phyloP scores from a whole-genome alignment of 768 basidiomycete genomes.

The Lactarius evosmus region DNA sequence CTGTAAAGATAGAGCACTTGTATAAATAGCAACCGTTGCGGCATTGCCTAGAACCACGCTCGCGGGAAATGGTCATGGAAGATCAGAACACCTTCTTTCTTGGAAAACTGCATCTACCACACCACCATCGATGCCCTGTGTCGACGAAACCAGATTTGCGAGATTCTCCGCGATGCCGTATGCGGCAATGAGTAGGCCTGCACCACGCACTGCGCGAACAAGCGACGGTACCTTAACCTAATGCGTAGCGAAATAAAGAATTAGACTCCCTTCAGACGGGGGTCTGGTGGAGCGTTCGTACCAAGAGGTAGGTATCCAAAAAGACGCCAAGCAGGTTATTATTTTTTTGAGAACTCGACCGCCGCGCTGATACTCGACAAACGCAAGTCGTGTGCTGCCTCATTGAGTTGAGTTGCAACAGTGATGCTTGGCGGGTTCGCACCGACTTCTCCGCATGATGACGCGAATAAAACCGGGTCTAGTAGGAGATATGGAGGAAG shows the following conservation, averaged over 20 bases:
- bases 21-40: slow-evolving; percentile 22
- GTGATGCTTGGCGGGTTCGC: slow-evolving; percentile 40
- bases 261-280: slow-evolving; percentile 5
- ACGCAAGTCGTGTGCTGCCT: slow-evolving; percentile 48
- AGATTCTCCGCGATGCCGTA: slow-evolving; percentile 56
- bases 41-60: slow-evolving; percentile 44
- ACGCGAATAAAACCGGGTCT: slow-evolving; percentile 96
- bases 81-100: slow-evolving; percentile 59
- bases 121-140: slow-evolving; percentile 42
- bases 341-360: slow-evolving; percentile 85
- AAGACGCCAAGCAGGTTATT: slow-evolving; percentile 94
- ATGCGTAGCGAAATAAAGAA: slow-evolving; percentile 20
- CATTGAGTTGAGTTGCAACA: slow-evolving; percentile 33
- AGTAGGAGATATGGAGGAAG: slow-evolving; percentile 21
- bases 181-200: slow-evolving; percentile 82
- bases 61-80: slow-evolving; percentile 66
- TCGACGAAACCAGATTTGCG: slow-evolving; percentile 34
- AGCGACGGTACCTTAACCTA: slow-evolving; percentile 88
- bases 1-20: slow-evolving; percentile 18
- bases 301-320: slow-evolving; percentile 82
- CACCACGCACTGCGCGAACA: slow-evolving; percentile 83
- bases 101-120: slow-evolving; percentile 68
- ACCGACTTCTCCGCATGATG: slow-evolving; percentile 70
- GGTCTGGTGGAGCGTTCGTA: slow-evolving; percentile 38
- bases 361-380: slow-evolving; percentile 78